A percentile compares a stretch with the other conserved stretches of the same genome.
phyloP scores from a whole-genome alignment of 495 filamentous ascomycete genomes.

The Podospora appendiculata region DNA sequence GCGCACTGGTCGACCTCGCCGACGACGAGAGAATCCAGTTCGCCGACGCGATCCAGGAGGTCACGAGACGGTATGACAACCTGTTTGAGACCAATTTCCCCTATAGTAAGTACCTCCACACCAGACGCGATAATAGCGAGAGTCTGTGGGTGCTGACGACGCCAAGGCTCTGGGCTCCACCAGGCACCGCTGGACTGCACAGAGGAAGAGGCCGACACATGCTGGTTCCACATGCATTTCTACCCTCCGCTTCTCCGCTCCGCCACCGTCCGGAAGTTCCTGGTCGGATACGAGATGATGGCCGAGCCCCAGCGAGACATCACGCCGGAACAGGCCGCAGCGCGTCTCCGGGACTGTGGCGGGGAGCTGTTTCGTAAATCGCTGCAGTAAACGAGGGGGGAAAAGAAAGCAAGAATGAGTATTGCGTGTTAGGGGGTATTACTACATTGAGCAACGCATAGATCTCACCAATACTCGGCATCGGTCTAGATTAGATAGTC shows the following conservation, averaged over 20 bases:
- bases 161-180: conserved; percentile 68
- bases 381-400: conserved; percentile 27
- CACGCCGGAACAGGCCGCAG: conserved; percentile 91
- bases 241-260: conserved; percentile 90
- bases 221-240: conserved; percentile 94
- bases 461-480: neutral
- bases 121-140: neutral
- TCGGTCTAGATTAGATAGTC: neutral
- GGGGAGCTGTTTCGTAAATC: conserved; percentile 78
- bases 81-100: conserved; percentile 95
- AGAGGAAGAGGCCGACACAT: conserved; percentile 73
- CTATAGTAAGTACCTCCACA: conserved; percentile 52
- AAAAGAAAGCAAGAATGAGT: neutral
- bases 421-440: conserved; percentile 2
- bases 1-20: conserved; percentile 72
- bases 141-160: neutral
- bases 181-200: conserved; percentile 88
- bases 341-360: conserved; percentile 61
- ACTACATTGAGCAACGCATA: neutral
- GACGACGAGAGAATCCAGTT: conserved; percentile 58
- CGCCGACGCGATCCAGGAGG: conserved; percentile 76
- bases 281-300: conserved; percentile 94
- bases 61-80: conserved; percentile 89
- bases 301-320: conserved; percentile 96
- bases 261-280: conserved; percentile 89